Percentiles rank a stretch among this genome's conserved stretches.
Evolutionary conservation across 306 rosid genomes (phyloP).

Genomic region (Rosa persica): DNA sequence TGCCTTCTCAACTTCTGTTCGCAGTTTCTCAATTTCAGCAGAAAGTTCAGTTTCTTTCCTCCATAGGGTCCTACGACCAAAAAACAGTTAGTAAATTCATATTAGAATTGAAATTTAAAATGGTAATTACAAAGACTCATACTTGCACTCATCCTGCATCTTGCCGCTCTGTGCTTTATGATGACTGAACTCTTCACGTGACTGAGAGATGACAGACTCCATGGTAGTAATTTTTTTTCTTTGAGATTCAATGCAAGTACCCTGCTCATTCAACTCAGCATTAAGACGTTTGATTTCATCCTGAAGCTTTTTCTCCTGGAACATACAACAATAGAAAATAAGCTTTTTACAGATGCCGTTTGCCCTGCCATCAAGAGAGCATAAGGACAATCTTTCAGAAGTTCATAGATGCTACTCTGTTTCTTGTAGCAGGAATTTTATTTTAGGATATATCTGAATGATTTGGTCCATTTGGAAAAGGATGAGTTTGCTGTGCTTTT

Average conservation of each 20-base stretch:
- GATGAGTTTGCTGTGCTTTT: background rate
- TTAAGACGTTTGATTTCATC: conserved; percentile 76
- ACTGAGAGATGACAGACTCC: conserved; percentile 66
- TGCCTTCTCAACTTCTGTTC: conserved; percentile 88
- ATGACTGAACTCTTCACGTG: conserved; percentile 56
- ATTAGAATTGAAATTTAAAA: background rate
- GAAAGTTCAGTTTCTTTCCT: conserved; percentile 65
- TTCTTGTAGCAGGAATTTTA: background rate
- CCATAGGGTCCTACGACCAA: conserved; percentile 67
- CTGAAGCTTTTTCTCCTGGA: conserved; percentile 74
- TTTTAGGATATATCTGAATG: background rate
- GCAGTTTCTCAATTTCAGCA: conserved; percentile 86
- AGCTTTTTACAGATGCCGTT: background rate
- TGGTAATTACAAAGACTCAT: conserved; percentile 17
- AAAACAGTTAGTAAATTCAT: conserved; percentile 17
- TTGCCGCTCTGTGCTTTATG: conserved; percentile 68
- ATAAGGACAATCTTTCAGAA: background rate
- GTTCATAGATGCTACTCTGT: background rate
- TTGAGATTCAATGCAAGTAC: conserved; percentile 51
- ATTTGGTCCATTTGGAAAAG: background rate
- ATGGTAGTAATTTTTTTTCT: conserved; percentile 50
- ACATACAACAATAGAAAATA: conserved; percentile 21
- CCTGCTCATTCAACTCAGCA: conserved; percentile 56
- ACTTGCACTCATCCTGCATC: conserved; percentile 84
- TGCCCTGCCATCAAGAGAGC: background rate